phyloP scores from a whole-genome alignment of 108 stramenopile species.

The Nannochloropsis oceanica region DNA sequence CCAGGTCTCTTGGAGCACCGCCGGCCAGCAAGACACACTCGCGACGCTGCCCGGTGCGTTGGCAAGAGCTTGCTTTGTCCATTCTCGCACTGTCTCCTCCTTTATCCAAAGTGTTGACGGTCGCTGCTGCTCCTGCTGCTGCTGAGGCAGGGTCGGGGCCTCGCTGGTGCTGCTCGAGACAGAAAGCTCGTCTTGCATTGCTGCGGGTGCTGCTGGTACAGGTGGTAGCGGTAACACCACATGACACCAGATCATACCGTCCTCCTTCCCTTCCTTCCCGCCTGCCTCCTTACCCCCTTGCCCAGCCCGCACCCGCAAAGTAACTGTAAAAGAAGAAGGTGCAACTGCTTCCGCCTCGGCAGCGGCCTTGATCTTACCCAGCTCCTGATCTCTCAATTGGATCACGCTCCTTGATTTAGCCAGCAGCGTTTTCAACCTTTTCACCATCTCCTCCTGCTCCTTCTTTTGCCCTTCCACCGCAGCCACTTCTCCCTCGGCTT shows the following conservation, averaged over 20 bases:
- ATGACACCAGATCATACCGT: neutral
- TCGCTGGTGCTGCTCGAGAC: neutral
- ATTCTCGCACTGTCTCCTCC: neutral
- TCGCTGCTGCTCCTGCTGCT: too few relatives aligned
- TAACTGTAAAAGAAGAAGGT: neutral
- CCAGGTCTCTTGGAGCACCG: neutral
- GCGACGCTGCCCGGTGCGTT: neutral
- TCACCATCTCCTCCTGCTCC: neutral
- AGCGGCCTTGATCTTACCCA: neutral
- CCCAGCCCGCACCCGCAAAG: neutral
- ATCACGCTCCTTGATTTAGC: neutral
- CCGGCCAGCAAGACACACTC: neutral
- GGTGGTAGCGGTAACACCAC: neutral
- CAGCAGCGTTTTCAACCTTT: neutral
- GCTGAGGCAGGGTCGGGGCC: neutral
- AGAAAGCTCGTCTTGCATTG: neutral
- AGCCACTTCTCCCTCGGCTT: neutral
- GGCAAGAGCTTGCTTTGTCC: neutral
- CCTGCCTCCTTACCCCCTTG: neutral
- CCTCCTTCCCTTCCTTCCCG: neutral
- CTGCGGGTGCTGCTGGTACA: neutral
- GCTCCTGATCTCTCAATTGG: neutral
- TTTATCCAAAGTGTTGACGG: neutral
- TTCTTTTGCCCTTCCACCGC: neutral
- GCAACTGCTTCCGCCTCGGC: neutral